Conservation (phyloP, 805 yeast genomes). For the Teunomyces lycoperdinae region DNA sequence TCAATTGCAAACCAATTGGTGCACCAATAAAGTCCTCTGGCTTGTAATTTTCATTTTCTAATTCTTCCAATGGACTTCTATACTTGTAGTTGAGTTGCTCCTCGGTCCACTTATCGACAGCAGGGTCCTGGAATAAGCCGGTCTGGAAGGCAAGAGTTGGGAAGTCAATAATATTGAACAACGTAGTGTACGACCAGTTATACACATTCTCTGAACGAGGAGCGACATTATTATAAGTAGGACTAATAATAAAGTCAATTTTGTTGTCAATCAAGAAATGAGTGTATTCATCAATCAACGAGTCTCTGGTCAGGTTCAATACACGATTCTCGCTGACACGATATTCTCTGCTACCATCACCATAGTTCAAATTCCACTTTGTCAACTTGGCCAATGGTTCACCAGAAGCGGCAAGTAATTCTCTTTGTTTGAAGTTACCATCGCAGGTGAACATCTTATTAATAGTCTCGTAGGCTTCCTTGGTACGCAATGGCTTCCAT, state of each 20-base stretch:
- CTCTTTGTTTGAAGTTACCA: conserved; percentile 59
- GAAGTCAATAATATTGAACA: conserved; percentile 69
- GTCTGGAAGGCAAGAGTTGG: conserved; percentile 68
- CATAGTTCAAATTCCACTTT: conserved; percentile 56
- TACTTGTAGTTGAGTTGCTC: conserved; percentile 30
- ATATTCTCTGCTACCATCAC: conserved; percentile 51
- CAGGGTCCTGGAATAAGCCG: conserved; percentile 56
- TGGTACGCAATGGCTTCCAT: conserved; percentile 56
- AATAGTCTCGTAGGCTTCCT: conserved; percentile 59
- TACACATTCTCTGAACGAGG: conserved; percentile 60
- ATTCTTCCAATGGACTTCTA: conserved; percentile 46
- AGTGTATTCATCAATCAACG: conserved; percentile 54
- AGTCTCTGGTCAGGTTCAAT: conserved; percentile 55
- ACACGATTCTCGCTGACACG: conserved; percentile 53
- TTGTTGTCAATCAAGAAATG: conserved; percentile 51
- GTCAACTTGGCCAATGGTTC: conserved; percentile 68
- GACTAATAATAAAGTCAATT: conserved; percentile 65
- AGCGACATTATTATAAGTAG: conserved; percentile 70
- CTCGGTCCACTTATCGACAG: conserved; percentile 47
- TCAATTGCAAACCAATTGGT: conserved; percentile 53
- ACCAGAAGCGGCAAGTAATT: conserved; percentile 55
- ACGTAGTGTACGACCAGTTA: conserved; percentile 79
- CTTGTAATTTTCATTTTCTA: conserved; percentile 46
- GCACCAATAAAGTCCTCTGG: conserved; percentile 51
- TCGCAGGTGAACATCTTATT: conserved; percentile 59